phyloP scores from a whole-genome alignment of 768 basidiomycete genomes.

The Chlorophyllum brunneum region DNA sequence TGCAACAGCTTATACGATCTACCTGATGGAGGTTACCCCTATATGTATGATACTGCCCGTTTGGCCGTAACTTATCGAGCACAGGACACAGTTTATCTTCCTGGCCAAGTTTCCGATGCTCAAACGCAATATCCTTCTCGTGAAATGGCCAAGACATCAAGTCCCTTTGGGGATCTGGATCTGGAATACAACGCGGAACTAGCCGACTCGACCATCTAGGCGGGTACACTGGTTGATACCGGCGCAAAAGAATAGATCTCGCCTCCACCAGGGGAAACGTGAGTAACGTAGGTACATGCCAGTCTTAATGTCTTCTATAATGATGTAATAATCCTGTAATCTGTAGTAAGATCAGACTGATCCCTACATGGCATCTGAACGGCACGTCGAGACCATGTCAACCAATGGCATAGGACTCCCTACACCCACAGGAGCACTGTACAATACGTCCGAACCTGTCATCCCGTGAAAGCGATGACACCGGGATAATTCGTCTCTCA shows the following conservation, averaged over 20 bases:
- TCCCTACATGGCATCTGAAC: neutral
- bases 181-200: too few relatives aligned
- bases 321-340: neutral
- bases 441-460: slow-evolving; percentile 13
- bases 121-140: neutral
- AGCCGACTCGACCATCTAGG: too few relatives aligned
- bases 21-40: neutral
- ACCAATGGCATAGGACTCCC: slow-evolving; percentile 26
- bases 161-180: too few relatives aligned
- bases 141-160: neutral
- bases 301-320: neutral
- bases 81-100: neutral
- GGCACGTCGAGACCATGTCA: neutral
- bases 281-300: too few relatives aligned
- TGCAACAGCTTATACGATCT: slow-evolving; percentile 9
- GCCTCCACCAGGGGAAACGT: too few relatives aligned
- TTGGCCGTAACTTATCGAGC: neutral
- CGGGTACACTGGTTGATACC: too few relatives aligned
- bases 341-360: neutral
- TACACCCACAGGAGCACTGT: slow-evolving; percentile 34
- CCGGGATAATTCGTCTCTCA: neutral
- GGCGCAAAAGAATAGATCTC: too few relatives aligned
- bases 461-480: neutral
- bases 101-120: slow-evolving; percentile 3
- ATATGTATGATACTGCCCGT: neutral